Evolutionary conservation across 148 eudicot genomes (phyloP).

Genomic region (Pouteria glomerata): DNA sequence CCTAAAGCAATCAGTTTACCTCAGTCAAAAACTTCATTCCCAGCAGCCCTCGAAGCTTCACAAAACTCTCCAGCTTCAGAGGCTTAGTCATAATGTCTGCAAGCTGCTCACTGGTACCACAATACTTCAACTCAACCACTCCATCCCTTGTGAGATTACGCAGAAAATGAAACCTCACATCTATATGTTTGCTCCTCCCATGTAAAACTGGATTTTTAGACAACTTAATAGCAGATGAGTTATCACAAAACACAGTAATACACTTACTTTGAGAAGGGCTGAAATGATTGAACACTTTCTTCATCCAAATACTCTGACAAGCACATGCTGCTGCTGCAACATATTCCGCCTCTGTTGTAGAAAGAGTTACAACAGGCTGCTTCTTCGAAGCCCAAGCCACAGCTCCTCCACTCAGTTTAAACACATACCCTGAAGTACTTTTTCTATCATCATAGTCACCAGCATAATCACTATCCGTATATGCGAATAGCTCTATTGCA

Average conservation of each 20-base stretch:
- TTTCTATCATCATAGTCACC: no score
- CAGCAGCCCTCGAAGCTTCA: not conserved
- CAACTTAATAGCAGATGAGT: not conserved
- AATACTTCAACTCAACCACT: no score
- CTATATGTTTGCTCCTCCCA: no score
- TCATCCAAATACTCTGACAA: not conserved
- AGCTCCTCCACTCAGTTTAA: not conserved
- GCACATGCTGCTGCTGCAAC: not conserved
- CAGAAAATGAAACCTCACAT: not conserved
- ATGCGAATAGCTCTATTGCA: not conserved
- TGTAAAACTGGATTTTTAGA: no score
- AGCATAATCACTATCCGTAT: not conserved
- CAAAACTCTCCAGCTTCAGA: not conserved
- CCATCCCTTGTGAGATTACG: not conserved
- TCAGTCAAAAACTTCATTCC: no score
- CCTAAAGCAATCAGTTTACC: not conserved
- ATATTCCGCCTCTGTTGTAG: no score
- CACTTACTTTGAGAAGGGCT: no score
- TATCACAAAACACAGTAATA: not conserved
- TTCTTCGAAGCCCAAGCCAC: not conserved
- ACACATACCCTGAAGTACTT: not conserved
- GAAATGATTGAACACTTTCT: no score
- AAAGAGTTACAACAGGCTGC: not conserved
- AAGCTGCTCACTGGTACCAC: not conserved
- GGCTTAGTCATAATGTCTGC: not conserved